Conservation (phyloP, 371 early-diverging fungal species). For the Funneliformis caledonium region DNA sequence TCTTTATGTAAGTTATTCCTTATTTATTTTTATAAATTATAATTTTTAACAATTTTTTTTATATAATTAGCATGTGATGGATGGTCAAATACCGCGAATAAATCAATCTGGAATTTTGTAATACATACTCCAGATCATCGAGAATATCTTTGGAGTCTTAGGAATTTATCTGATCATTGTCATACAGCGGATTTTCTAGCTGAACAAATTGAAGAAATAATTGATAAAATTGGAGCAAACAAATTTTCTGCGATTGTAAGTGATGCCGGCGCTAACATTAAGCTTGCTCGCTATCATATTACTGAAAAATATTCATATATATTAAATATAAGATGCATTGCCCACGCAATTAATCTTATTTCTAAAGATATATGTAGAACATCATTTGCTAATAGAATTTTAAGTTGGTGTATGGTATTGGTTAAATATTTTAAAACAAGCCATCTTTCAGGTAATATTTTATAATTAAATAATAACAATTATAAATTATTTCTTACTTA, state of each 20-base stretch:
- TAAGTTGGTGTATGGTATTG: background rate
- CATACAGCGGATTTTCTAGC: conserved; percentile 16
- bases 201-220: background rate
- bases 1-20: too few species aligned
- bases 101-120: conserved; percentile 30
- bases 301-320: conserved; percentile 3
- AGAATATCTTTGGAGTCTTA: conserved; percentile 21
- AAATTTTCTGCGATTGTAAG: conserved; percentile 14
- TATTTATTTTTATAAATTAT: too few species aligned
- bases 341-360: conserved; percentile 15
- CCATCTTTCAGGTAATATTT: background rate
- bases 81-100: conserved; percentile 12
- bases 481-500: background rate
- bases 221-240: background rate
- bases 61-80: conserved; percentile 17
- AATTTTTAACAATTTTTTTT: too few species aligned
- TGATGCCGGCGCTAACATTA: background rate
- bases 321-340: background rate
- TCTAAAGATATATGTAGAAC: conserved; percentile 27
- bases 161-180: background rate
- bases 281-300: background rate
- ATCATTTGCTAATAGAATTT: conserved; percentile 6
- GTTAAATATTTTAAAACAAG: conserved; percentile 20
- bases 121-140: background rate
- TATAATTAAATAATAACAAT: background rate